A percentile compares a stretch with the other conserved stretches of the same genome.
Conservation (phyloP, 2,329 filamentous ascomycete species). For the Xylaria sp. region DNA sequence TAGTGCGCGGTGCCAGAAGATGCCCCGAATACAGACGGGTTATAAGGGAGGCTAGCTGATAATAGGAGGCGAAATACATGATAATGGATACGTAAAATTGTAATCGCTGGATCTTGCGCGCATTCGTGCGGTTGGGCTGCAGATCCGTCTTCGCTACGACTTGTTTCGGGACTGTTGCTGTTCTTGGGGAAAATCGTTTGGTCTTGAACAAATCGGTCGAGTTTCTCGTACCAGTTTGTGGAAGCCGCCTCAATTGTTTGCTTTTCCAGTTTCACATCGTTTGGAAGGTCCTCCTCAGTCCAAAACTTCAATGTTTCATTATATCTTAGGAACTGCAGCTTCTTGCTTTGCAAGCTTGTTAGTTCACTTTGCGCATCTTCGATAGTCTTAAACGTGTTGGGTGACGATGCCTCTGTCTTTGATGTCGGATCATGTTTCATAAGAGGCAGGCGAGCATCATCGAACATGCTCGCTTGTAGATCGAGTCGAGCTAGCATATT, state of each 20-base stretch:
- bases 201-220: conserved; percentile 1
- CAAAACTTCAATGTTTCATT: conserved; percentile 15
- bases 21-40: conserved; percentile 10
- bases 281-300: conserved; percentile 3
- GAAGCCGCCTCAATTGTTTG: conserved; percentile 12
- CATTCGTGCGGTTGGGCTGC: neutral
- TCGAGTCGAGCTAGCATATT: conserved; percentile 21
- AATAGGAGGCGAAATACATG: conserved; percentile 18
- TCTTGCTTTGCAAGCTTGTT: conserved; percentile 9
- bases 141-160: neutral
- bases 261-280: conserved; percentile 9
- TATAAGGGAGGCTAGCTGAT: conserved; percentile 12
- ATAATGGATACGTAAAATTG: conserved; percentile 21
- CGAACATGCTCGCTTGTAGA: conserved; percentile 28
- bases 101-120: neutral
- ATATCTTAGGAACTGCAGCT: conserved; percentile 18
- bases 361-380: conserved; percentile 20
- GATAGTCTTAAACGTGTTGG: conserved; percentile 3
- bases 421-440: neutral
- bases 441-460: conserved; percentile 16
- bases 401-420: neutral
- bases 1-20: neutral
- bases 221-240: conserved; percentile 9
- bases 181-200: neutral
- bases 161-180: neutral